Evolutionary conservation across 2,329 filamentous ascomycete genomes (phyloP).

Genomic region (Pseudofabraea citricarpa): DNA sequence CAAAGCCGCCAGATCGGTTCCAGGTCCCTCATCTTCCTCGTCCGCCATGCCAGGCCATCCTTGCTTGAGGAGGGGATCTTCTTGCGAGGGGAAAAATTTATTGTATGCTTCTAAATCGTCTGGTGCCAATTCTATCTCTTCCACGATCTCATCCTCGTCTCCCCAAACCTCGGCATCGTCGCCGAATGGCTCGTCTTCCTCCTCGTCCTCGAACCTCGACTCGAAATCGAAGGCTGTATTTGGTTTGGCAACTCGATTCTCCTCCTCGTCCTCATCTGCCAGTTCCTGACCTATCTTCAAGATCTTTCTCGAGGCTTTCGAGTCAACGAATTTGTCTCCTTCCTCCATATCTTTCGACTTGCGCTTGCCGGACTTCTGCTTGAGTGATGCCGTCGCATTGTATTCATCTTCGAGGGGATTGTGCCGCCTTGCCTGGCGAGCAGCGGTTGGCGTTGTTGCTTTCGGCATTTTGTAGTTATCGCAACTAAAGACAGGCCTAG

Average conservation of each 20-base stretch:
- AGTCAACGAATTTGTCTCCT: conserved; percentile 73
- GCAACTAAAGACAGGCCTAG: too few relatives aligned
- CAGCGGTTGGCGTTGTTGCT: conserved; percentile 53
- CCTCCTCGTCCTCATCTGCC: conserved; percentile 70
- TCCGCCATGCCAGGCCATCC: conserved; percentile 33
- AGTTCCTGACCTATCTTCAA: conserved; percentile 85
- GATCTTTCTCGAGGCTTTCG: conserved; percentile 84
- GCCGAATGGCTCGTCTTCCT: conserved; percentile 39
- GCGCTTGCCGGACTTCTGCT: conserved; percentile 69
- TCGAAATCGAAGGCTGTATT: conserved; percentile 77
- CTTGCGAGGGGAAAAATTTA: conserved; percentile 74
- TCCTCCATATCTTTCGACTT: conserved; percentile 56
- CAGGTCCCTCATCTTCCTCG: conserved; percentile 40
- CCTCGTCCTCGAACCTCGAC: conserved; percentile 59
- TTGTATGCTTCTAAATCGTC: conserved; percentile 87
- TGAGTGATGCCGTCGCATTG: conserved; percentile 61
- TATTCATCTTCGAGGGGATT: conserved; percentile 91
- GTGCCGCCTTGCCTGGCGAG: conserved; percentile 64
- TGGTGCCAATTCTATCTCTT: conserved; percentile 79
- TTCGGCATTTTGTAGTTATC: conserved; percentile 90
- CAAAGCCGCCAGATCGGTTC: conserved; percentile 83
- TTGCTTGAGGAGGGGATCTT: conserved; percentile 33
- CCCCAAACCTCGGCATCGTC: conserved; percentile 66
- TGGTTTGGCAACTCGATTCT: conserved; percentile 34
- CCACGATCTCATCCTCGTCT: conserved; percentile 68